phyloP scores from a whole-genome alignment of 1,139 yeast species.

The Sugiyamaella japonica region DNA sequence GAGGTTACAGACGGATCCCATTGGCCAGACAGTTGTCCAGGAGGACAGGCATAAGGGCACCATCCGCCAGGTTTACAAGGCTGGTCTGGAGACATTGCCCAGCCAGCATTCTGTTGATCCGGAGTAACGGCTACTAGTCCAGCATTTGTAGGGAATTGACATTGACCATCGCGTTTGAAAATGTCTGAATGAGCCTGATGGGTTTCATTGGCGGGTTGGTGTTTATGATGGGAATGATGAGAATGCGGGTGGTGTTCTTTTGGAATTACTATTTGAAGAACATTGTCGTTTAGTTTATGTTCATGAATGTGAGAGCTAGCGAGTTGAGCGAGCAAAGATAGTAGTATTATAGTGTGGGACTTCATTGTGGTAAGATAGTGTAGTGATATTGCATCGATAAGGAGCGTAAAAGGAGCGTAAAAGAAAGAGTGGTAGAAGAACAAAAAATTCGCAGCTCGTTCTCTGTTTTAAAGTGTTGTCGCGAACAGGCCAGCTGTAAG shows the following conservation, averaged over 20 bases:
- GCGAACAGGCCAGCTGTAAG: not conserved
- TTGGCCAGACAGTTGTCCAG: constrained; percentile 78
- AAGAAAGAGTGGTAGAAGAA: no score
- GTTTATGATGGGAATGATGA: constrained; percentile 9
- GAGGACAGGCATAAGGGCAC: constrained; percentile 88
- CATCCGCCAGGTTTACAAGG: constrained; percentile 68
- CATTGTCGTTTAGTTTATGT: constrained; percentile 8
- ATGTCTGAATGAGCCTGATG: not conserved
- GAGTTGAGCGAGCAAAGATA: not conserved
- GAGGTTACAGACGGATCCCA: constrained; percentile 68
- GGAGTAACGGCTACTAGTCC: constrained; percentile 71
- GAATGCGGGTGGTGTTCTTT: not conserved
- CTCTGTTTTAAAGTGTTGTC: no score
- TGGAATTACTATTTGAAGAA: constrained; percentile 7
- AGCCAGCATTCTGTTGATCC: constrained; percentile 64
- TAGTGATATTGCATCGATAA: no score
- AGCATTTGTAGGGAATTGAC: constrained; percentile 63
- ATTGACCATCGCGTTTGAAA: constrained; percentile 45
- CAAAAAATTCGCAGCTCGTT: no score
- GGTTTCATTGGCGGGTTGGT: not conserved
- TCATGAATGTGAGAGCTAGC: not conserved
- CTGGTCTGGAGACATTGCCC: constrained; percentile 86
- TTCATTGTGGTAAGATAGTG: not conserved
- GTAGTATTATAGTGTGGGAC: not conserved
- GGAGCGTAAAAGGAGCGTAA: no score